Evolutionary conservation across 176 grass and related monocot species (phyloP), one percentile per base, ranked within the genome.

Genomic region (Oryza nivara): DNA sequence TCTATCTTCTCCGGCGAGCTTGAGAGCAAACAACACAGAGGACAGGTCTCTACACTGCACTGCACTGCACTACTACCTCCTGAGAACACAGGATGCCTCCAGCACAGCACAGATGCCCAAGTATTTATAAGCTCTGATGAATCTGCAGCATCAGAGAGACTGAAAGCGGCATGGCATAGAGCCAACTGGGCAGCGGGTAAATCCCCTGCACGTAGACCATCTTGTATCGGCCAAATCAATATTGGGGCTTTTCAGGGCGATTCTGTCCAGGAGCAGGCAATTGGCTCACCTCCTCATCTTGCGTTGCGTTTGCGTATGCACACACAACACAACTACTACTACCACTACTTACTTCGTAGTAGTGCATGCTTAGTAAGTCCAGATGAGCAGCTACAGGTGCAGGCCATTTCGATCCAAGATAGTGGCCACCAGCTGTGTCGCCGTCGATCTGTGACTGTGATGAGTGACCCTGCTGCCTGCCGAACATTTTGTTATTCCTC

Each of bases 181-280:
- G 2, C 86, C 80, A 41, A 83, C 52, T 22, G 67, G 32, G 38
- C 34, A 74, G 40, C 7, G 7, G 49, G 74, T 44, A 65, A 70
- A 77, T 88, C 16, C 79, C 38, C 11, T 82, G 73, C 16, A 72
- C 66, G 9, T 34, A 73, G 80, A 87, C 38, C 23, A 82, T 65
- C 3, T 58, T 28, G 12, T 7, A 54, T 73, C 40, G 67, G 73
- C 72, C 34, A 8, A 68, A 61, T 61, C 56, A 52, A 49, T 67
- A 9, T 70, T 32, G n/a, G 51, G 11, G 47, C 44, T n/a, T 32
- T 32, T 9, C 26, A 3, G 19, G 74, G 15, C 17, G 72, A 26
- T 65, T 51, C 2, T 54, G 86, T 83, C 80, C 74, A 88, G 86
- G 80, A 66, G 86, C 67, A 66, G 48, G 23, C 76, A 43, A 79